A percentile compares a stretch with the other conserved stretches of the same genome.
Conservation (phyloP, 2,329 filamentous ascomycete genomes). For the Stachybotrys echinatus region DNA sequence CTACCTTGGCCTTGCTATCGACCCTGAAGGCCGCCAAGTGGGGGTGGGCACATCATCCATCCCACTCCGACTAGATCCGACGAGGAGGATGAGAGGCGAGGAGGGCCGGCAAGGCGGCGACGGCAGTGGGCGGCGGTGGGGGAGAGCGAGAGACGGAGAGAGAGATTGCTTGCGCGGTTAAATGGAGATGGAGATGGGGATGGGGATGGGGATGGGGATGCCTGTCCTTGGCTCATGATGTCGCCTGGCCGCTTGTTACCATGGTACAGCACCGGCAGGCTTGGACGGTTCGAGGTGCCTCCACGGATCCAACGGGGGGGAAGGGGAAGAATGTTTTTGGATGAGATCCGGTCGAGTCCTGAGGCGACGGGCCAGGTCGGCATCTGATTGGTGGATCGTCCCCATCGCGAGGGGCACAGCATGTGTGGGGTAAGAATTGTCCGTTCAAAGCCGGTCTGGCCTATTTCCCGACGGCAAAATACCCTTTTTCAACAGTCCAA, state of each 20-base stretch:
- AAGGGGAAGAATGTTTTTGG: too few relatives aligned
- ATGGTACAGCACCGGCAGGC: background rate
- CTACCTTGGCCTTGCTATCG: too few relatives aligned
- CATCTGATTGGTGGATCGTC: background rate
- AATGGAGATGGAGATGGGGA: background rate
- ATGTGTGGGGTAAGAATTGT: background rate
- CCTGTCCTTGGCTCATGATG: too few relatives aligned
- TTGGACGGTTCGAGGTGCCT: background rate
- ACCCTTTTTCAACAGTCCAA: background rate
- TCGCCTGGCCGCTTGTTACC: too few relatives aligned
- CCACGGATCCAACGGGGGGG: too few relatives aligned
- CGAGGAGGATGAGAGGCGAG: too few relatives aligned
- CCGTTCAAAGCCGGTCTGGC: background rate
- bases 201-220: too few relatives aligned
- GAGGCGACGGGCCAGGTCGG: too few relatives aligned
- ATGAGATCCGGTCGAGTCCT: too few relatives aligned
- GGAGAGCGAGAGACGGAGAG: background rate
- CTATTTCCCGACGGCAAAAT: background rate
- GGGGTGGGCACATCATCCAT: background rate
- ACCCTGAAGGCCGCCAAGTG: background rate
- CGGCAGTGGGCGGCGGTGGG: too few relatives aligned
- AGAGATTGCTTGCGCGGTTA: background rate
- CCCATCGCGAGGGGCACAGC: background rate
- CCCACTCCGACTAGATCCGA: too few relatives aligned
- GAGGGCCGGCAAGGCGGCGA: too few relatives aligned